Percentiles rank a stretch among this genome's conserved stretches.
phyloP scores from a whole-genome alignment of 2,329 filamentous ascomycete species.

The Ophiostoma montium region DNA sequence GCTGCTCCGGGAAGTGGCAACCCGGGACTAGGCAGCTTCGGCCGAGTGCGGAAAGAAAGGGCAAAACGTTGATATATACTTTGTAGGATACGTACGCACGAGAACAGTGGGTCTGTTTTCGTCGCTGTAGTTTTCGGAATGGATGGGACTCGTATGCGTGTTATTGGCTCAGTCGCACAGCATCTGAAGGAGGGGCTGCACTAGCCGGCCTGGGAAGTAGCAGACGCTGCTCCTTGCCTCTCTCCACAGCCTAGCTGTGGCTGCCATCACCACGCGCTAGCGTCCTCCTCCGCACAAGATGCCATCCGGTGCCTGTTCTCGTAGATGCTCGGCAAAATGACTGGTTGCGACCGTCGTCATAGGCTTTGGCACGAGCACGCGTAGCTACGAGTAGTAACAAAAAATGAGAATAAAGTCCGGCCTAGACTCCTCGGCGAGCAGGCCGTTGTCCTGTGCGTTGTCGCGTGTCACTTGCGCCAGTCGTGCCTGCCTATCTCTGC shows the following conservation, averaged over 20 bases:
- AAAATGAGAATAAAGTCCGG: no score
- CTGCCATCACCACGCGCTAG: constrained; percentile 7
- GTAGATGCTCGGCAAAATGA: not conserved
- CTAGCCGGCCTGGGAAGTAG: not conserved
- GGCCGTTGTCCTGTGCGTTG: no score
- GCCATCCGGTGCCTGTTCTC: constrained; percentile 1
- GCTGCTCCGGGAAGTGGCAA: no score
- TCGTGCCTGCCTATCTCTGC: not conserved
- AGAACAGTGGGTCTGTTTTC: not conserved
- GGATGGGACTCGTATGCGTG: constrained; percentile 10
- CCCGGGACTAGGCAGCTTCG: no score
- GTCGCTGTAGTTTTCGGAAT: constrained; percentile 7
- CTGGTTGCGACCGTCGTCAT: not conserved
- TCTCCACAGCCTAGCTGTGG: not conserved
- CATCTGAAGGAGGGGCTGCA: not conserved
- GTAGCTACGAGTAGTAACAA: no score
- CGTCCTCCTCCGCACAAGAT: constrained; percentile 9
- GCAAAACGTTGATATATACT: no score
- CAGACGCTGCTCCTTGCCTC: no score
- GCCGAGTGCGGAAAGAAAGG: no score
- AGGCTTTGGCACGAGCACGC: no score
- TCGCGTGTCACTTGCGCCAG: not conserved
- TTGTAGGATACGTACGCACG: not conserved
- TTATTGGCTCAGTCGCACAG: constrained; percentile 12
- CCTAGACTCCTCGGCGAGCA: no score